These are phyloP conservation scores for Arxiozyma bovina DNA, from an alignment of 1,139 yeast species.

Conservation along the genomic window DNA sequence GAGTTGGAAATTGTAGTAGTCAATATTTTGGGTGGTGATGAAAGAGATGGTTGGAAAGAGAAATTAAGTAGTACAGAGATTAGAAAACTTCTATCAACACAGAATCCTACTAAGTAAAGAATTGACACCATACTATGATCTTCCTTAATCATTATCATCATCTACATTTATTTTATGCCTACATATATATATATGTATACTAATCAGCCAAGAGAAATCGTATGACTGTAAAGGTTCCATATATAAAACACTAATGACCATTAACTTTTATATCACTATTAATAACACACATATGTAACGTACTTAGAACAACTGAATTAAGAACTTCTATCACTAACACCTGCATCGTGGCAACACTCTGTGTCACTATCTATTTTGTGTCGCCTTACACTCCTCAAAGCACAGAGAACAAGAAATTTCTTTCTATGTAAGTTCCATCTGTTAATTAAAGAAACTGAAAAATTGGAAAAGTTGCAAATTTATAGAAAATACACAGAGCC, in stretches of 20 bases:
- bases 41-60: constrained; percentile 52
- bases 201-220: neutral
- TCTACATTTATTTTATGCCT: neutral
- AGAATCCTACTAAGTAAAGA: neutral
- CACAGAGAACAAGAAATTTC: neutral
- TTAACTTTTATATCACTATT: neutral
- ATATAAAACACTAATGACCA: no score
- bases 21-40: constrained; percentile 59
- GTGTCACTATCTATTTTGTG: no score
- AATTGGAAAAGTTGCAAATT: neutral
- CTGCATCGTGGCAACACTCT: neutral
- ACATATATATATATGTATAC: no score
- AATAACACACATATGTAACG: neutral
- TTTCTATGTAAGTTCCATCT: neutral
- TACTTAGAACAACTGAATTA: no score
- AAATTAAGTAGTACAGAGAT: constrained; percentile 74
- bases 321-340: neutral
- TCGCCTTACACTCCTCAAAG: neutral
- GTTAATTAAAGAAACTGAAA: neutral
- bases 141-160: neutral
- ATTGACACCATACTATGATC: neutral
- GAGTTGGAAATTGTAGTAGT: constrained; percentile 51
- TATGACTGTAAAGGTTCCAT: neutral
- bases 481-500: neutral
- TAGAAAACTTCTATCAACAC: constrained; percentile 18